phyloP scores from a whole-genome alignment of 2,329 filamentous ascomycete genomes.

The Colletotrichum cuscutae region DNA sequence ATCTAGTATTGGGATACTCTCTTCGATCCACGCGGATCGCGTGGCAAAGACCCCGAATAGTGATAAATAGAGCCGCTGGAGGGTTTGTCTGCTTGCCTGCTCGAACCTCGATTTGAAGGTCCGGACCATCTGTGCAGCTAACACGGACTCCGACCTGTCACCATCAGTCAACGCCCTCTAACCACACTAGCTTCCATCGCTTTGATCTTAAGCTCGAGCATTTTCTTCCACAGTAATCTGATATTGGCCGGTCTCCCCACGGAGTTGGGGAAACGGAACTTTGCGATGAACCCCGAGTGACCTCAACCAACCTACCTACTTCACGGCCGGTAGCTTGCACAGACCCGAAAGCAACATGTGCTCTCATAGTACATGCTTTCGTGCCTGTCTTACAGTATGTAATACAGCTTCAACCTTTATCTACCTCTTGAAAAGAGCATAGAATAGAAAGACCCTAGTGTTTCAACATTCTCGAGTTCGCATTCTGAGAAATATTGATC shows the following conservation, averaged over 20 bases:
- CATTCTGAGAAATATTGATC: no score
- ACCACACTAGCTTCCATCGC: not conserved
- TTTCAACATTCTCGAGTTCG: no score
- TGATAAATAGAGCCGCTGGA: not conserved
- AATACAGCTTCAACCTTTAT: no score
- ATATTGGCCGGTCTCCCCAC: no score
- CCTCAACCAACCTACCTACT: not conserved
- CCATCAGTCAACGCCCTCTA: not conserved
- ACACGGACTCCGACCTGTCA: not conserved
- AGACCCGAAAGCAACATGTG: no score
- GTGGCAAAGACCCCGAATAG: not conserved
- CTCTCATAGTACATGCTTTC: no score
- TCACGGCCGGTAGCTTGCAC: not conserved
- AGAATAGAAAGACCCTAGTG: no score
- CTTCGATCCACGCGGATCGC: not conserved
- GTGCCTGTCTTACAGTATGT: no score
- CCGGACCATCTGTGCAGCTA: not conserved
- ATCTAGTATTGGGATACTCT: not conserved
- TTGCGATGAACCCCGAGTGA: not conserved
- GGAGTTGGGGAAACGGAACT: not conserved
- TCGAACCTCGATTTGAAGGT: not conserved
- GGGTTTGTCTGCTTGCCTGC: not conserved
- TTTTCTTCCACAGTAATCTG: not conserved
- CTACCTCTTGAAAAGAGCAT: no score
- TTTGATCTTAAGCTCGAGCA: not conserved